phyloP scores from a whole-genome alignment of 1,139 yeast species.

The Ogataea hybrid region DNA sequence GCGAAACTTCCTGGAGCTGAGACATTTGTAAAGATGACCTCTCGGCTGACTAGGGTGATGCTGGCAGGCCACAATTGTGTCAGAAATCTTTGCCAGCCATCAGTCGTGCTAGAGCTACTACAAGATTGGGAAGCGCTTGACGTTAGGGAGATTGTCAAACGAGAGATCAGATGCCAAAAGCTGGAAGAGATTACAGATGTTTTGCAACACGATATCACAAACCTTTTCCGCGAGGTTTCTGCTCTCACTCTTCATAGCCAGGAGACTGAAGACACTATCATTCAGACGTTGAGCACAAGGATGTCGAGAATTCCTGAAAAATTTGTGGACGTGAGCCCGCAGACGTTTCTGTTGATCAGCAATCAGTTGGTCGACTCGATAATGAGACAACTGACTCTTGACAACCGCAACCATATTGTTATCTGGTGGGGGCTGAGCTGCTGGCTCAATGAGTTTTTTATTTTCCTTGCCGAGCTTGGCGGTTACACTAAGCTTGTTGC shows the following conservation, averaged over 20 bases:
- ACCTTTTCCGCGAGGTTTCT: slow-evolving; percentile 32
- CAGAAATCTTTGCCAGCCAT: slow-evolving; percentile 49
- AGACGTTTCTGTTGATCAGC: slow-evolving; percentile 50
- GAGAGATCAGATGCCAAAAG: slow-evolving; percentile 46
- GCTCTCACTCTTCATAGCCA: slow-evolving; percentile 5
- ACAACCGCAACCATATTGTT: slow-evolving; percentile 45
- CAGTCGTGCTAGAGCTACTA: slow-evolving; percentile 52
- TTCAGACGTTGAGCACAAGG: slow-evolving; percentile 38
- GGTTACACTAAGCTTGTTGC: slow-evolving; percentile 44
- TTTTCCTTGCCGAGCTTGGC: slow-evolving; percentile 68
- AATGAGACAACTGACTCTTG: slow-evolving; percentile 22
- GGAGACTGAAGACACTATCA: slow-evolving; percentile 12
- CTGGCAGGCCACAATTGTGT: slow-evolving; percentile 30
- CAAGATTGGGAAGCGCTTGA: slow-evolving; percentile 55
- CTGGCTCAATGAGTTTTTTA: slow-evolving; percentile 75
- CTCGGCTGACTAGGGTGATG: slow-evolving; percentile 38
- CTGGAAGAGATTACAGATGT: slow-evolving; percentile 38
- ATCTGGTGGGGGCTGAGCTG: slow-evolving; percentile 79
- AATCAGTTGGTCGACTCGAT: slow-evolving; percentile 16
- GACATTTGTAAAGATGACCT: slow-evolving; percentile 55
- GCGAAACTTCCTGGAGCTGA: slow-evolving; percentile 56
- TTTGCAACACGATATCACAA: slow-evolving; percentile 43
- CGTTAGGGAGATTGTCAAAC: slow-evolving; percentile 45
- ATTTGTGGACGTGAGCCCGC: slow-evolving; percentile 49
- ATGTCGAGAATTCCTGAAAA: slow-evolving; percentile 45